A percentile compares a stretch with the other conserved stretches of the same genome.
Evolutionary conservation across 2,329 filamentous ascomycete species (phyloP).

Genomic region (Sarocladium brachiariae): DNA sequence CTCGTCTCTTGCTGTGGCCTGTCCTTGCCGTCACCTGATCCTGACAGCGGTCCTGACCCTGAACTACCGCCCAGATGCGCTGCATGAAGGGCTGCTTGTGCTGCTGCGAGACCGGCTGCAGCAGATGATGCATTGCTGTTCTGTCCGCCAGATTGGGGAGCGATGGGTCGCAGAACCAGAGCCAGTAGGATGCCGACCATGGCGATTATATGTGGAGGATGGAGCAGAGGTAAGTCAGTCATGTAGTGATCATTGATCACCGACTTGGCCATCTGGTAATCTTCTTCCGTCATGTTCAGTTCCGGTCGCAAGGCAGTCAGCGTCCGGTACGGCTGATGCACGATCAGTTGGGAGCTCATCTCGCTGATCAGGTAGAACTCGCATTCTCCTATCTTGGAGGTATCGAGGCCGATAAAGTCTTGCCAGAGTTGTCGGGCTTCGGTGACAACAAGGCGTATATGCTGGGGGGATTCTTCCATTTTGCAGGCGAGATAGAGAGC

Average conservation of each 20-base stretch:
- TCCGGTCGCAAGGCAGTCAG: slow-evolving; percentile 64
- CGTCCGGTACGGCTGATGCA: slow-evolving; percentile 86
- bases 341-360: slow-evolving; percentile 81
- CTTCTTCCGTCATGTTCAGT: slow-evolving; percentile 68
- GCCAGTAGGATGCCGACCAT: slow-evolving; percentile 78
- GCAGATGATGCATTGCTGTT: slow-evolving; percentile 19
- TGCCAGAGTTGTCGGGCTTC: slow-evolving; percentile 85
- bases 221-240: slow-evolving; percentile 81
- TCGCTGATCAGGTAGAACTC: slow-evolving; percentile 90
- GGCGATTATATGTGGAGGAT: slow-evolving; percentile 82
- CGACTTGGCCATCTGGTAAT: slow-evolving; percentile 68
- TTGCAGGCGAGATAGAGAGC: slow-evolving; percentile 94
- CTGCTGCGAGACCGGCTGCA: slow-evolving; percentile 40
- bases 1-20: slow-evolving; percentile 43
- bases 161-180: slow-evolving; percentile 66
- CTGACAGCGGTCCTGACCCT: neutral
- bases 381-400: slow-evolving; percentile 82
- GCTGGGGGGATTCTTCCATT: slow-evolving; percentile 95
- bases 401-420: slow-evolving; percentile 68
- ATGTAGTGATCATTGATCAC: slow-evolving; percentile 91
- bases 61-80: slow-evolving; percentile 26
- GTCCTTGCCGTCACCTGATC: slow-evolving; percentile 32
- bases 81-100: slow-evolving; percentile 41
- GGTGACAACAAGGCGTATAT: slow-evolving; percentile 82
- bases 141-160: slow-evolving; percentile 20